phyloP scores from a whole-genome alignment of 805 yeast species.

The Torulaspora franciscae region DNA sequence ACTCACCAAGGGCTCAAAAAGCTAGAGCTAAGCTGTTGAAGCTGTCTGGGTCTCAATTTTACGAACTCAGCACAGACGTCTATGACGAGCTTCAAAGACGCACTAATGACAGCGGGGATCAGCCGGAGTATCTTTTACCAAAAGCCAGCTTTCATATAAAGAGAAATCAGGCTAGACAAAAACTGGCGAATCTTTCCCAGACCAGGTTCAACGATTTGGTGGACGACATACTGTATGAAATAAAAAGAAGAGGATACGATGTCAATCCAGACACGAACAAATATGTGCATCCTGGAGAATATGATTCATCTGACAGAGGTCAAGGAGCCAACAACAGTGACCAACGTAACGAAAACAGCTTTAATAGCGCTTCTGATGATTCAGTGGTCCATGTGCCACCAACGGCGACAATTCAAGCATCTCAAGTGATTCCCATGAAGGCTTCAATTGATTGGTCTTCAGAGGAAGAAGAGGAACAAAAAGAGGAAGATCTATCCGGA shows the following conservation, averaged over 20 bases:
- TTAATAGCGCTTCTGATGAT: conserved; percentile 9
- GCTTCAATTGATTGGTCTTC: conserved; percentile 86
- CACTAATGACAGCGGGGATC: conserved; percentile 51
- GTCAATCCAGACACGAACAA: conserved; percentile 2
- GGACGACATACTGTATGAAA: conserved; percentile 81
- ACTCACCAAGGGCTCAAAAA: conserved; percentile 56
- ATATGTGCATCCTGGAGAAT: background rate
- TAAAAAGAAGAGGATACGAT: conserved; percentile 67
- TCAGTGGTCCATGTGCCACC: conserved; percentile 17
- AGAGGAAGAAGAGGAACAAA: conserved; percentile 52
- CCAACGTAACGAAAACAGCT: conserved; percentile 5
- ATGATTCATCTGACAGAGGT: conserved; percentile 5
- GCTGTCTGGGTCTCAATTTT: conserved; percentile 75
- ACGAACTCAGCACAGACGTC: conserved; percentile 89
- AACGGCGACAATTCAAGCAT: conserved; percentile 48
- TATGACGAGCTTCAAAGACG: conserved; percentile 88
- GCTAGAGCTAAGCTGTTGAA: conserved; percentile 83
- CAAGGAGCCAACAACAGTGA: background rate
- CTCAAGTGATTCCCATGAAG: conserved; percentile 77
- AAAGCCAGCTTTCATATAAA: conserved; percentile 78
- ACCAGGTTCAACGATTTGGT: conserved; percentile 84
- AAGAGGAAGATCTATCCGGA: background rate
- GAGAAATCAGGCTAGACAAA: conserved; percentile 92
- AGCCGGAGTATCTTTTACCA: conserved; percentile 63
- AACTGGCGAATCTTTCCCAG: conserved; percentile 77